Evolutionary conservation across 441 rosid species (phyloP).

Genomic region (Codiaeum variegatum): DNA sequence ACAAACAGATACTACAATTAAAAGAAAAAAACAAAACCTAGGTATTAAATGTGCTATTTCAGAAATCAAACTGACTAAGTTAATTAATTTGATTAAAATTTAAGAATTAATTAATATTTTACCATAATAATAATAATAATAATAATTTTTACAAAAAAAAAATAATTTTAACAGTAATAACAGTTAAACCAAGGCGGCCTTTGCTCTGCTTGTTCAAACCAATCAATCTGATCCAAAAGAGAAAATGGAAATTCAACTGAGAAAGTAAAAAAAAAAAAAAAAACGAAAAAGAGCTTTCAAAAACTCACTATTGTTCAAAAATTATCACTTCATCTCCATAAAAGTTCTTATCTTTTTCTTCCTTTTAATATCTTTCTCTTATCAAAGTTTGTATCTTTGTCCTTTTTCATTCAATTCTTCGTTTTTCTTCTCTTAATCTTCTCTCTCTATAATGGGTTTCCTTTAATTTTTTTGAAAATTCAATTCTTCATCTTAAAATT

Average conservation of each 20-base stretch:
- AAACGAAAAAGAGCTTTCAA: too few relatives aligned
- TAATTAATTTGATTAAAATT: too few relatives aligned
- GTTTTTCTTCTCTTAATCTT: conserved; percentile 13
- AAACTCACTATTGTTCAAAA: background rate
- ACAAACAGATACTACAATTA: too few relatives aligned
- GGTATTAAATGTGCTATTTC: too few relatives aligned
- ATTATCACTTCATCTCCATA: background rate
- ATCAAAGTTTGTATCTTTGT: conserved; percentile 10
- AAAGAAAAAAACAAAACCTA: too few relatives aligned
- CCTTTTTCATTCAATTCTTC: conserved; percentile 5
- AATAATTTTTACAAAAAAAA: too few relatives aligned
- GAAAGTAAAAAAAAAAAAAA: background rate
- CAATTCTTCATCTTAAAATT: background rate
- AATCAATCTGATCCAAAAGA: background rate
- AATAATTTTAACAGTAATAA: background rate
- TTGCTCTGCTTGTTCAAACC: background rate
- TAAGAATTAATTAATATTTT: too few relatives aligned
- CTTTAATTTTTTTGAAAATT: background rate
- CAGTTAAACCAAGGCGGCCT: background rate
- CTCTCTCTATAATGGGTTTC: background rate
- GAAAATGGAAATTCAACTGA: background rate
- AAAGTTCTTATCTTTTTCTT: background rate
- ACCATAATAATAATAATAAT: too few relatives aligned
- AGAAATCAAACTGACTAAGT: too few relatives aligned
- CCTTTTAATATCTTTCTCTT: background rate